Evolutionary conservation across 768 basidiomycete genomes (phyloP).

Genomic region (Suillus tomentosus): DNA sequence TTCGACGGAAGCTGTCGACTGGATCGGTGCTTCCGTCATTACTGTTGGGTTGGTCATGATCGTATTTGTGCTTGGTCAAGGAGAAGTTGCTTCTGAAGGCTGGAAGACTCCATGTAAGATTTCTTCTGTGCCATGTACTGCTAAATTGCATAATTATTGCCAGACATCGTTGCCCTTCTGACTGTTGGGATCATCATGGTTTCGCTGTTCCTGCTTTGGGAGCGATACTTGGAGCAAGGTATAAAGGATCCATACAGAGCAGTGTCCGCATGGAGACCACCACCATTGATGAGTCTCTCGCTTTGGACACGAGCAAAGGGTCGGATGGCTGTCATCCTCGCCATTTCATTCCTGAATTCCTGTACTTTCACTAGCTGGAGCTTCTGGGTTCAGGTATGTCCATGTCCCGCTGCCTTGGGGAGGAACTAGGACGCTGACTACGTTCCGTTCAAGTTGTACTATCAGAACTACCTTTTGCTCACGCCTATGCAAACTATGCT

Average conservation of each 20-base stretch:
- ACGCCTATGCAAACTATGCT: constrained; percentile 62
- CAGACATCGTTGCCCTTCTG: constrained; percentile 73
- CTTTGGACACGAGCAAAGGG: constrained; percentile 66
- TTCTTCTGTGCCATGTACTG: not conserved
- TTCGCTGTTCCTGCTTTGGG: constrained; percentile 63
- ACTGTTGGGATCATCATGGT: constrained; percentile 61
- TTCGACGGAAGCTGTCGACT: constrained; percentile 57
- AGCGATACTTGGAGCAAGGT: constrained; percentile 54
- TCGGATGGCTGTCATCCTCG: constrained; percentile 60
- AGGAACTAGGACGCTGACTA: not conserved
- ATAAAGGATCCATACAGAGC: constrained; percentile 17
- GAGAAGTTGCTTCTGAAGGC: constrained; percentile 52
- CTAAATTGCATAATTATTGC: constrained; percentile 22
- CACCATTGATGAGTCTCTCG: constrained; percentile 65
- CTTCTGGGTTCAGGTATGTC: constrained; percentile 48
- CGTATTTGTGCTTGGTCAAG: constrained; percentile 73
- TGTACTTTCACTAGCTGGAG: constrained; percentile 55
- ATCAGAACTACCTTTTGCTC: constrained; percentile 62
- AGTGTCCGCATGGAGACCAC: constrained; percentile 42
- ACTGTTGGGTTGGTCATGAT: constrained; percentile 70
- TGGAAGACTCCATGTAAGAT: constrained; percentile 62
- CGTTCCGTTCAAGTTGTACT: constrained; percentile 53
- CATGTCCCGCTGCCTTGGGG: too few species aligned
- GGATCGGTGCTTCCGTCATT: constrained; percentile 70
- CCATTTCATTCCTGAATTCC: constrained; percentile 64